These are phyloP conservation scores for Bisporella sp. DNA, from an alignment of 2,329 filamentous ascomycete genomes.

Conservation along the genomic window DNA sequence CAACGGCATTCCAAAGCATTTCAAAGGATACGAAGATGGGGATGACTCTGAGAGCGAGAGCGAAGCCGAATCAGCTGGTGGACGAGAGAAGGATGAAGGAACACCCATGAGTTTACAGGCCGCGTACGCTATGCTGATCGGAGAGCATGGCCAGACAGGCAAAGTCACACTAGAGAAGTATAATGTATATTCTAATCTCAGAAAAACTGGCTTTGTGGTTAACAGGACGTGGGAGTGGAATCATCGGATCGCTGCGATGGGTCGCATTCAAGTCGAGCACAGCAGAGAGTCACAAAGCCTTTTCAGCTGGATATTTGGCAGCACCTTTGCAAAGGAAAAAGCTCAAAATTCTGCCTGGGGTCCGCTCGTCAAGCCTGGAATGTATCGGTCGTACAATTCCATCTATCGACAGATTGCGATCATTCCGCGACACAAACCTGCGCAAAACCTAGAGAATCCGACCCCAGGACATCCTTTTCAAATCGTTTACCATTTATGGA, in stretches of 20 bases:
- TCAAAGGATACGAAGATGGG: conserved; percentile 30
- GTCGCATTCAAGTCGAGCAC: background rate
- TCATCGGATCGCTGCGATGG: conserved; percentile 19
- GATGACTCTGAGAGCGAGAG: conserved; percentile 34
- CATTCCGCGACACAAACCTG: conserved; percentile 64
- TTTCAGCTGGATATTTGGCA: conserved; percentile 26
- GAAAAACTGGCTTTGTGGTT: conserved; percentile 75
- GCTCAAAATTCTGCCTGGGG: conserved; percentile 32
- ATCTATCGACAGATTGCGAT: conserved; percentile 74
- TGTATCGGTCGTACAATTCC: conserved; percentile 58
- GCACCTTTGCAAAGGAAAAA: conserved; percentile 19
- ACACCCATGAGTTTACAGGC: conserved; percentile 88
- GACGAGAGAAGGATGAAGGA: conserved; percentile 47
- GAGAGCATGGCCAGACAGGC: conserved; percentile 54
- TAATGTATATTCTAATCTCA: conserved; percentile 80
- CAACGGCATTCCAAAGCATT: conserved; percentile 10
- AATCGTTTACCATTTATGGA: conserved; percentile 78
- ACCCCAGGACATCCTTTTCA: conserved; percentile 49
- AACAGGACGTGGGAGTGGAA: conserved; percentile 57
- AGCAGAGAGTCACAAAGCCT: conserved; percentile 14
- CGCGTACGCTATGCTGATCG: conserved; percentile 79
- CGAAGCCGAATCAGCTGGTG: conserved; percentile 15
- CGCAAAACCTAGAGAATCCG: conserved; percentile 23
- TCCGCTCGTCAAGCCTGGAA: conserved; percentile 53
- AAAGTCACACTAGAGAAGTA: conserved; percentile 70